Evolutionary conservation across 176 grass and related monocot species (phyloP), one percentile per base, ranked within the genome.

Genomic region (Ampelocalamus luodianensis): DNA sequence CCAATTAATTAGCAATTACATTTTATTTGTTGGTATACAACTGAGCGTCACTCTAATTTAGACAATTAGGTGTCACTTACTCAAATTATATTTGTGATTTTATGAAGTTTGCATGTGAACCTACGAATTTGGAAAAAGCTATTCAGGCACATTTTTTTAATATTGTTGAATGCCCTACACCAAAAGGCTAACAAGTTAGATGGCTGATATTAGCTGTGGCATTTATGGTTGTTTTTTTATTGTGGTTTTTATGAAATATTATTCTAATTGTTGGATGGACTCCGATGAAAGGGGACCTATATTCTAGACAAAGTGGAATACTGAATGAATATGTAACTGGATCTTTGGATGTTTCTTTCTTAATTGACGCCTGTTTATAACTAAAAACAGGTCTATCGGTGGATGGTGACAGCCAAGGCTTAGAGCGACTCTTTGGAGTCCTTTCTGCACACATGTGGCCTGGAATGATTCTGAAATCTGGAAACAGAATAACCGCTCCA

Each of bases 371-470:
- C 5, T 69, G 29, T 75, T 59, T 6, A 62, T 72, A 83, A 68
- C 37, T 83, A 20, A 37, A 64, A 43, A 86, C 82, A 96, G 96
- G 93, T 86, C 85, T 99, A 53, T 99, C 93, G 8, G 88, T 94
- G 65, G 82, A 99, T 85, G 96, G 96, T 81, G 96, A 99, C 89
- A 90, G 92, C 77, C 96, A 99, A 94, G 96, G 96, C 48, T 65
- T 96, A 71, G 96, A 99, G 68, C 86, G 96, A 82, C 77, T 99
- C 12, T 77, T 90, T 72, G 96, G 96, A 83, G 96, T 88, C 37
- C 87, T 99, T 85, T 96, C 91, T 86, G 96, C 93, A 56, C 90
- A 99, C 54, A 92, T 96, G 96, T 99, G 96, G 93, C 93, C 93
- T 86, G 96, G 96, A 86, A 99, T 99, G 96, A 86, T 92, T 89